Evolutionary conservation across 1,284 basidiomycete genomes (phyloP).

Genomic region (Waitea zeae): DNA sequence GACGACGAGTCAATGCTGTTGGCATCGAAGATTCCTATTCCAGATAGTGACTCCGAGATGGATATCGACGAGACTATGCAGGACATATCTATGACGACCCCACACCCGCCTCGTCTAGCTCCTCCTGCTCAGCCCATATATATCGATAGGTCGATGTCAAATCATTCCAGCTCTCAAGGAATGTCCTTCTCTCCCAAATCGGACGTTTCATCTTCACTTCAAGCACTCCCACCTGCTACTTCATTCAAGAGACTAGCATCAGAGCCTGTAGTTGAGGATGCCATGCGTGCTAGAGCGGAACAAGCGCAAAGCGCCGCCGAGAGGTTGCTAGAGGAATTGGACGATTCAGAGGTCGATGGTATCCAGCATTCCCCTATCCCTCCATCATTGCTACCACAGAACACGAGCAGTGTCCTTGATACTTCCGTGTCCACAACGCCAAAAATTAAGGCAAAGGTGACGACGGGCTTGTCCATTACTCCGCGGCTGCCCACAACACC

Average conservation of each 20-base stretch:
- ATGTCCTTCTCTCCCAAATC: slow-evolving; percentile 34
- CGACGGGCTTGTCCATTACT: slow-evolving; percentile 9
- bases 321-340: slow-evolving; percentile 60
- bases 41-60: slow-evolving; percentile 49
- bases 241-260: slow-evolving; percentile 11
- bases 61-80: slow-evolving; percentile 34
- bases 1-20: slow-evolving; percentile 53
- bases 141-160: too few relatives aligned
- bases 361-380: slow-evolving; percentile 33
- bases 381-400: slow-evolving; percentile 32
- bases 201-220: slow-evolving; percentile 23
- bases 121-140: too few relatives aligned
- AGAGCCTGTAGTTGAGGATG: slow-evolving; percentile 61
- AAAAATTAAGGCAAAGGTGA: slow-evolving; percentile 19
- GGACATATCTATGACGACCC: slow-evolving; percentile 53
- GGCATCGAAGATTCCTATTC: slow-evolving; percentile 52
- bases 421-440: slow-evolving; percentile 22
- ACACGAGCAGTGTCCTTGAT: too few relatives aligned
- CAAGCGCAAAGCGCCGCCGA: slow-evolving; percentile 82
- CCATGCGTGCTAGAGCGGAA: slow-evolving; percentile 65
- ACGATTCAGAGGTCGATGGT: slow-evolving; percentile 52
- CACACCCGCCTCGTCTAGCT: slow-evolving; percentile 27
- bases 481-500: slow-evolving; percentile 37
- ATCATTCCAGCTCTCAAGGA: slow-evolving; percentile 11
- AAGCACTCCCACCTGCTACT: not conserved